Percentiles rank a stretch among this genome's conserved stretches.
phyloP scores from a whole-genome alignment of 805 yeast genomes.

The Kuraishia ogatae region DNA sequence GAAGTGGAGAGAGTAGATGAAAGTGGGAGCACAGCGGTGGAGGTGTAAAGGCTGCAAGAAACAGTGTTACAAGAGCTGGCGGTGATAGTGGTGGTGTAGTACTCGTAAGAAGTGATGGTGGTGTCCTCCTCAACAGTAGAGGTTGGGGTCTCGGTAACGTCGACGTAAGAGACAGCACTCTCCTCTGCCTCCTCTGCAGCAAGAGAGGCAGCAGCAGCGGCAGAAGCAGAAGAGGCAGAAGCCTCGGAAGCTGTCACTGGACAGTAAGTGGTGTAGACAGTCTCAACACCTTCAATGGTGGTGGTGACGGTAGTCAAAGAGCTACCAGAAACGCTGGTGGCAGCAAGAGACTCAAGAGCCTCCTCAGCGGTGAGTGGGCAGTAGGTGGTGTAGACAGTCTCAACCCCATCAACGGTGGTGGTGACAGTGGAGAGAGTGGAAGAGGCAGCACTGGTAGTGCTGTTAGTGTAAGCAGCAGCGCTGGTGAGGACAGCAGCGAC shows the following conservation, averaged over 20 bases:
- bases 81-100: constrained; percentile 2
- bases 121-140: constrained; percentile 14
- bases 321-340: neutral
- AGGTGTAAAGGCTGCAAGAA: neutral
- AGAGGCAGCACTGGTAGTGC: neutral
- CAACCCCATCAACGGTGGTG: constrained; percentile 23
- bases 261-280: constrained; percentile 11
- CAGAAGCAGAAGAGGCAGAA: constrained; percentile 4
- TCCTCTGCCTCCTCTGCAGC: constrained; percentile 5
- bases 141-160: constrained; percentile 9
- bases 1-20: neutral
- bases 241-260: constrained; percentile 3
- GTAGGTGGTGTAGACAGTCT: constrained; percentile 30
- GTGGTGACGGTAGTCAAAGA: constrained; percentile 6
- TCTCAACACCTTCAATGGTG: constrained; percentile 4
- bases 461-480: neutral
- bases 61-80: neutral
- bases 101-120: constrained; percentile 2
- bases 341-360: constrained; percentile 5
- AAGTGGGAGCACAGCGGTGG: neutral
- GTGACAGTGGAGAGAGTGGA: constrained; percentile 15
- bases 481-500: constrained; percentile 18
- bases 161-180: neutral
- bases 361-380: constrained; percentile 16
- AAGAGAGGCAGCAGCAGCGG: constrained; percentile 4